phyloP scores from a whole-genome alignment of 2,329 filamentous ascomycete genomes.

The Aureobasidium namibiae region DNA sequence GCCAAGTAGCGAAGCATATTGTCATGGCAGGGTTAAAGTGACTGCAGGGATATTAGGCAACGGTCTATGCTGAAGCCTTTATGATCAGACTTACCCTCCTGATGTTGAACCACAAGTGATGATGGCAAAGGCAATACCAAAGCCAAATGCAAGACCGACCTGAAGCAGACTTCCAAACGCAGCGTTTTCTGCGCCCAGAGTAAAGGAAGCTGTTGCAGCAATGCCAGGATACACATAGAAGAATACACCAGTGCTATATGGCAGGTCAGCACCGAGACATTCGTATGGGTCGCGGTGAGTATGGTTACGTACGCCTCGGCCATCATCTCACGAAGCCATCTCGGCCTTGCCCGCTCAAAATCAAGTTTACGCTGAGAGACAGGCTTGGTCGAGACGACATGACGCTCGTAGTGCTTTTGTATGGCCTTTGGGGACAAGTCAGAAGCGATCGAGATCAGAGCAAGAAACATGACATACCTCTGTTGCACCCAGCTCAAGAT shows the following conservation, averaged over 20 bases:
- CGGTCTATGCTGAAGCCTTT: no score
- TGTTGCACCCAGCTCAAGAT: constrained; percentile 34
- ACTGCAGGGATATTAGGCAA: not conserved
- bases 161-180: constrained; percentile 47
- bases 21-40: constrained; percentile 30
- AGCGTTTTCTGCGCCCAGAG: constrained; percentile 35
- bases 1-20: constrained; percentile 39
- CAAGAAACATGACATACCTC: not conserved
- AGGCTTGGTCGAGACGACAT: constrained; percentile 43
- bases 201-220: constrained; percentile 45
- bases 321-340: constrained; percentile 47
- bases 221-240: constrained; percentile 40
- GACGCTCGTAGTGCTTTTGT: constrained; percentile 41
- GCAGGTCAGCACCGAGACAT: not conserved
- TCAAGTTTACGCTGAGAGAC: constrained; percentile 47
- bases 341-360: constrained; percentile 46
- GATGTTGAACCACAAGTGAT: constrained; percentile 47
- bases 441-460: not conserved
- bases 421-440: constrained; percentile 27
- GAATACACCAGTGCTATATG: constrained; percentile 1
- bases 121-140: constrained; percentile 53
- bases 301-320: constrained; percentile 36
- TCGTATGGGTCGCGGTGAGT: not conserved
- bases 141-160: constrained; percentile 47
- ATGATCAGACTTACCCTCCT: constrained; percentile 30